Evolutionary conservation across 2,329 filamentous ascomycete species (phyloP).

Genomic region (Lizonia empirigonia): DNA sequence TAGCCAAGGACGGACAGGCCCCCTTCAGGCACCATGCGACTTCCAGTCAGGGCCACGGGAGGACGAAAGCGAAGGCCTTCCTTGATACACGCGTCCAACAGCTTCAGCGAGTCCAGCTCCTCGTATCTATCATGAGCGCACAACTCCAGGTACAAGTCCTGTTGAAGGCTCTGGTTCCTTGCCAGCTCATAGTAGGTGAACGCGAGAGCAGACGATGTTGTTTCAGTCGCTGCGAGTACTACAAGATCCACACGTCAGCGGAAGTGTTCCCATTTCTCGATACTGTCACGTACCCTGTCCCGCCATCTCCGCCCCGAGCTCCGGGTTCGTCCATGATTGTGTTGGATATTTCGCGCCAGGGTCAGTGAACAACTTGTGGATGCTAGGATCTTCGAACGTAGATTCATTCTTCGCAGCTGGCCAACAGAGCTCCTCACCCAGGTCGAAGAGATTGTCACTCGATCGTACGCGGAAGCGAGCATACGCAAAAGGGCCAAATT

Average conservation of each 20-base stretch:
- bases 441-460: conserved; percentile 26
- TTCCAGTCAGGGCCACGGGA: conserved; percentile 28
- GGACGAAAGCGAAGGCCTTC: conserved; percentile 31
- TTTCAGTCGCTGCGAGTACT: conserved; percentile 29
- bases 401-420: conserved; percentile 14
- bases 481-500: conserved; percentile 22
- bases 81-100: conserved; percentile 26
- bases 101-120: conserved; percentile 25
- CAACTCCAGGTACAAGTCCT: conserved; percentile 20
- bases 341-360: conserved; percentile 24
- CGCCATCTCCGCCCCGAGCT: conserved; percentile 29
- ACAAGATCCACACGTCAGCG: background rate
- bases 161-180: conserved; percentile 23
- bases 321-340: conserved; percentile 21
- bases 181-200: conserved; percentile 30
- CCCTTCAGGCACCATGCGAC: conserved; percentile 22
- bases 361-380: conserved; percentile 24
- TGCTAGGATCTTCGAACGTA: conserved; percentile 11
- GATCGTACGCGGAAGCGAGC: conserved; percentile 25
- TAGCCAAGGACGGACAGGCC: conserved; percentile 23
- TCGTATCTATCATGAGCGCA: conserved; percentile 24
- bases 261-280: background rate
- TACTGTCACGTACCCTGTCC: conserved; percentile 13
- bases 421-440: conserved; percentile 21
- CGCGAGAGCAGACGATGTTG: conserved; percentile 25